phyloP scores from a whole-genome alignment of 768 basidiomycete genomes.

The Pholiota microspora region DNA sequence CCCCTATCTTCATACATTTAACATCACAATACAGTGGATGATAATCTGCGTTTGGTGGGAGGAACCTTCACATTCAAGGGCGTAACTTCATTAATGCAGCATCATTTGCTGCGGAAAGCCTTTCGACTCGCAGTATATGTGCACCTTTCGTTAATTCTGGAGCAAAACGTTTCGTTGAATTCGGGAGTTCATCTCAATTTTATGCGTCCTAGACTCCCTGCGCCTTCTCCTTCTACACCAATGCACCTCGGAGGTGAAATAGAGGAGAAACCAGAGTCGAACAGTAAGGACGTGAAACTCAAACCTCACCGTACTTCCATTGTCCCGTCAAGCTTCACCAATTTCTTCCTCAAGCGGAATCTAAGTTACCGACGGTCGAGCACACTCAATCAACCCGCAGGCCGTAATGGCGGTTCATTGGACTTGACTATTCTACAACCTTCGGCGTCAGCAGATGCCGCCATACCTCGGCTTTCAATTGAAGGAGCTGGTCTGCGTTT shows the following conservation, averaged over 20 bases:
- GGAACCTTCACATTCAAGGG: conserved; percentile 61
- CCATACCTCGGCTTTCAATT: conserved; percentile 22
- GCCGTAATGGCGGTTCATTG: conserved; percentile 34
- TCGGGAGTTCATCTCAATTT: conserved; percentile 47
- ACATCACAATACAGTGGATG: conserved; percentile 11
- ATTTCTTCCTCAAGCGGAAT: conserved; percentile 32
- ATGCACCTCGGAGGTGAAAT: not conserved
- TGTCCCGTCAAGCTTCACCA: conserved; percentile 38
- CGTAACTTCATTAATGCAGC: conserved; percentile 37
- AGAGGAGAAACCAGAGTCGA: not conserved
- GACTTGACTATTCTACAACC: conserved; percentile 31
- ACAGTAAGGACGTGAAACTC: not conserved
- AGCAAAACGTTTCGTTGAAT: conserved; percentile 54
- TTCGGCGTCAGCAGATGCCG: conserved; percentile 13
- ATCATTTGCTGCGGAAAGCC: conserved; percentile 41
- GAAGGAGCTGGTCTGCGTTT: conserved; percentile 26
- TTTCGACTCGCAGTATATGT: conserved; percentile 53
- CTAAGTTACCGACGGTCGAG: conserved; percentile 19
- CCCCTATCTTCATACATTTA: not conserved
- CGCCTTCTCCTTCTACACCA: conserved; percentile 25
- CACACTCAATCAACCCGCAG: conserved; percentile 22
- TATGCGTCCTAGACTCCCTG: conserved; percentile 29
- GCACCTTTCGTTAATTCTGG: conserved; percentile 58
- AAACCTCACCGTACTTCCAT: conserved; percentile 27
- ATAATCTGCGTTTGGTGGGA: conserved; percentile 43